Base-by-base conservation (phyloP, 495 filamentous ascomycete species). In the Penicillium malachiteum region DNA sequence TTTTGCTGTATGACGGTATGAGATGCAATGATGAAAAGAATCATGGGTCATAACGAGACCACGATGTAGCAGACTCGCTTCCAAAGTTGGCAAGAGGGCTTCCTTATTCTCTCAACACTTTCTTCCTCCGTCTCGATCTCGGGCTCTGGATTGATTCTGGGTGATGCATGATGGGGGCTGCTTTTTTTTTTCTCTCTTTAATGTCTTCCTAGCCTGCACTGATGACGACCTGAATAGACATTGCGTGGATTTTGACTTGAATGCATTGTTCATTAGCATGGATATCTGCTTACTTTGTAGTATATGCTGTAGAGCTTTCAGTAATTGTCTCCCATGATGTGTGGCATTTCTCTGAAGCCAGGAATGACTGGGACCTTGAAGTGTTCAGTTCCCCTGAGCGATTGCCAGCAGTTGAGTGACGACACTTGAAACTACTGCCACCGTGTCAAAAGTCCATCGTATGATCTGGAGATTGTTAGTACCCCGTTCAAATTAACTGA, bases 221-320 rank as follows among this genome's bases (percentile, higher is more conserved):
- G 62, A 65, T 64, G 61, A 64, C 41, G 59, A 65, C 56, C 56
- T 56, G 56, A 58, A 68, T 68, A 68, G 65, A 68, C 65, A 57
- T 65, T 63, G 51, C 56, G 56, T 61, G 46, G 46, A 41, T 57
- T 59, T 62, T 50, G 12, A 47, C 31, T 57, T 54, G 37, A 67
- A 67, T 67, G 56, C 62, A 67, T 65, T 56, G 38, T 55, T 58
- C 43, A 41, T 51, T 55, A 38, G 30, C 55, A 58, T 56, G 37
- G 12, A n/a, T 32, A 8, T 31, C 30, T 8, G 17, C 13, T 46
- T 46, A 14, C 5, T 17, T 11, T 26, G 42, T 31, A 21, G 42
- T 32, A 14, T 32, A 14, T n/a, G 21, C 21, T 26, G 21, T 26
- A 26, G 1, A 26, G 21, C 4, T 26, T 26, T 26, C 21, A 26